phyloP scores from a whole-genome alignment of 257 asterid genomes.

The Eustoma russellianum region DNA sequence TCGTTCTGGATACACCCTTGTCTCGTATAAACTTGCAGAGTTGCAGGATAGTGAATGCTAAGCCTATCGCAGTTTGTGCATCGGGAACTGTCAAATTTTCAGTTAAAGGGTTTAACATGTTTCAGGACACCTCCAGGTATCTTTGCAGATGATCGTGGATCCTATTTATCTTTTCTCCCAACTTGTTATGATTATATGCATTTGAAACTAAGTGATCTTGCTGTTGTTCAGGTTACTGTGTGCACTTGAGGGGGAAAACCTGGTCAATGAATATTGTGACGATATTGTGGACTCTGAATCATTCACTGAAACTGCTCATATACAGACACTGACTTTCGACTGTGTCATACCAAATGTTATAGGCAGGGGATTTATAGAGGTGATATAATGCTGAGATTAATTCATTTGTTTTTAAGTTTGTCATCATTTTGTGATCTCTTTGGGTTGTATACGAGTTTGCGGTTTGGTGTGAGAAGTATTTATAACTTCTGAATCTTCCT shows the following conservation, averaged over 20 bases:
- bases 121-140: constrained; percentile 68
- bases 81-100: constrained; percentile 59
- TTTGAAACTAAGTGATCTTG: constrained; percentile 9
- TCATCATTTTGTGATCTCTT: no score
- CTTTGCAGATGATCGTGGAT: constrained; percentile 11
- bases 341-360: constrained; percentile 54
- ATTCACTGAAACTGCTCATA: constrained; percentile 32
- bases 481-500: no score
- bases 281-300: constrained; percentile 29
- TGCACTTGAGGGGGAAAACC: constrained; percentile 61
- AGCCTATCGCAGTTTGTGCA: constrained; percentile 74
- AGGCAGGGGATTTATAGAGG: constrained; percentile 98
- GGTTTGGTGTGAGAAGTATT: no score
- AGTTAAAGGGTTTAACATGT: constrained; percentile 63
- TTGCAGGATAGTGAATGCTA: constrained; percentile 61
- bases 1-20: constrained; percentile 59
- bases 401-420: constrained; percentile 3
- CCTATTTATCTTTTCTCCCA: background rate
- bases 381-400: constrained; percentile 12
- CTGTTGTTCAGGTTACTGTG: constrained; percentile 45
- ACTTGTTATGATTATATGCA: background rate
- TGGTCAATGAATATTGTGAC: constrained; percentile 49
- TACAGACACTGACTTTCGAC: constrained; percentile 62
- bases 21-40: constrained; percentile 28
- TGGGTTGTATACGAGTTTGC: no score